These are phyloP conservation scores for Protomyces inouyei DNA, from an alignment of 1,139 yeast genomes.

Conservation along the genomic window DNA sequence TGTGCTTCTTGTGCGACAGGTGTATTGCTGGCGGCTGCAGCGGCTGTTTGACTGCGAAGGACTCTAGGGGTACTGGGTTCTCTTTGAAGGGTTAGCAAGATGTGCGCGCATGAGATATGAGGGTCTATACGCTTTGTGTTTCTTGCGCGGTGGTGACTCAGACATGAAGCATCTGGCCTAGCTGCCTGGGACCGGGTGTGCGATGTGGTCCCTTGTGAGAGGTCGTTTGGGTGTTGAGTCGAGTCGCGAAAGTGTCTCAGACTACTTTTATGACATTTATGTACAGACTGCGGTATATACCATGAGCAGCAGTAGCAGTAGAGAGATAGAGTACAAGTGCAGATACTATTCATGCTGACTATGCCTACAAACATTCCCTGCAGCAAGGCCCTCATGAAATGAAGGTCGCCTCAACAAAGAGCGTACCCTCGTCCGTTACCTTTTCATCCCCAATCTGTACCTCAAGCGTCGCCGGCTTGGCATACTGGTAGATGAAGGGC, in stretches of 20 bases:
- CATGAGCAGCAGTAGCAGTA: no score
- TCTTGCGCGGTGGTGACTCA: constrained; percentile 1
- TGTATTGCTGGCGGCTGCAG: not conserved
- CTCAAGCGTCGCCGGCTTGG: constrained; percentile 49
- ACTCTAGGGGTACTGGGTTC: not conserved
- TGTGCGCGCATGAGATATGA: not conserved
- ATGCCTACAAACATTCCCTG: no score
- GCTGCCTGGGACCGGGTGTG: not conserved
- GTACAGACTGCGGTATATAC: no score
- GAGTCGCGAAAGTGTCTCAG: no score
- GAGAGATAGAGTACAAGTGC: no score
- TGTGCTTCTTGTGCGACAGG: not conserved
- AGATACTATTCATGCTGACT: no score
- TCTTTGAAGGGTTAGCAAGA: not conserved
- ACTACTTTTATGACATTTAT: no score
- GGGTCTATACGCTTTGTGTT: not conserved
- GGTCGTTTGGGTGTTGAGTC: no score
- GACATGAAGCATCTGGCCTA: not conserved
- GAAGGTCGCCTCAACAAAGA: constrained; percentile 58
- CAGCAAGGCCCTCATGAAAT: constrained; percentile 39
- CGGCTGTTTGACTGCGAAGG: not conserved
- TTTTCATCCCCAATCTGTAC: constrained; percentile 36
- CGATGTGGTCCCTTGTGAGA: no score
- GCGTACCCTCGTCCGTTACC: constrained; percentile 48
- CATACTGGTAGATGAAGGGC: constrained; percentile 90